Percentiles rank a stretch among this genome's conserved stretches.
phyloP scores from a whole-genome alignment of 1,284 basidiomycete genomes.

The Meripilus lineatus region DNA sequence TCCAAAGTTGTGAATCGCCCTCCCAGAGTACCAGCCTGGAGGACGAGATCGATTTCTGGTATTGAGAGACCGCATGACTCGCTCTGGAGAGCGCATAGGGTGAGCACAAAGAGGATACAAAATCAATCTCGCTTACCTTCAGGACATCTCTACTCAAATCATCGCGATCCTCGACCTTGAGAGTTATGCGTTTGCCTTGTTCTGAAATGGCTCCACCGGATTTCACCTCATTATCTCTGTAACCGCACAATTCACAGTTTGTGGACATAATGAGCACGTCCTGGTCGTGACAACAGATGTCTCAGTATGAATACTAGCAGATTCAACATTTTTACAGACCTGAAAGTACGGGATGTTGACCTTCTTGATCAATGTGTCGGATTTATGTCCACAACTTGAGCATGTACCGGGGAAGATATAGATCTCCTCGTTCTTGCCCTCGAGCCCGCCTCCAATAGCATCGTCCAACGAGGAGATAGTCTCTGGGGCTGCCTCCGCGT shows the following conservation, averaged over 20 bases:
- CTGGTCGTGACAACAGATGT: slow-evolving; percentile 32
- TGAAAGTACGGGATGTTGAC: slow-evolving; percentile 99
- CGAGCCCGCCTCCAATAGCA: slow-evolving; percentile 24
- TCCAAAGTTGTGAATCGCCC: slow-evolving; percentile 99
- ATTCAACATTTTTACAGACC: slow-evolving; percentile 45
- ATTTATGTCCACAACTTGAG: slow-evolving; percentile 80
- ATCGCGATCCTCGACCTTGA: slow-evolving; percentile 91
- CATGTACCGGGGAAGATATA: slow-evolving; percentile 88
- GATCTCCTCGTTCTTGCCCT: slow-evolving; percentile 72
- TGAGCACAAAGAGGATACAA: neutral
- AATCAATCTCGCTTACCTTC: slow-evolving; percentile 51
- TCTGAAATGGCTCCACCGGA: slow-evolving; percentile 86
- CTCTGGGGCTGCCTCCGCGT: slow-evolving; percentile 17
- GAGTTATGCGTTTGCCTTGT: slow-evolving; percentile 81
- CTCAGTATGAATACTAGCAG: neutral
- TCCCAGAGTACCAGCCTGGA: slow-evolving; percentile 92
- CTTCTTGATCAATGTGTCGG: slow-evolving; percentile 94
- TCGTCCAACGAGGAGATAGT: slow-evolving; percentile 22
- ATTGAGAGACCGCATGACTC: slow-evolving; percentile 90
- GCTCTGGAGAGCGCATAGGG: slow-evolving; percentile 45
- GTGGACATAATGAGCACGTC: slow-evolving; percentile 99
- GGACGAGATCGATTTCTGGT: slow-evolving; percentile 92
- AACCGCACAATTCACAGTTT: slow-evolving; percentile 93
- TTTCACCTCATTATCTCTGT: slow-evolving; percentile 98
- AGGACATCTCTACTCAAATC: slow-evolving; percentile 94